Evolutionary conservation across 1,139 yeast species (phyloP), one percentile per base, ranked within the genome.

Genomic region (Dujonia santamariae): DNA sequence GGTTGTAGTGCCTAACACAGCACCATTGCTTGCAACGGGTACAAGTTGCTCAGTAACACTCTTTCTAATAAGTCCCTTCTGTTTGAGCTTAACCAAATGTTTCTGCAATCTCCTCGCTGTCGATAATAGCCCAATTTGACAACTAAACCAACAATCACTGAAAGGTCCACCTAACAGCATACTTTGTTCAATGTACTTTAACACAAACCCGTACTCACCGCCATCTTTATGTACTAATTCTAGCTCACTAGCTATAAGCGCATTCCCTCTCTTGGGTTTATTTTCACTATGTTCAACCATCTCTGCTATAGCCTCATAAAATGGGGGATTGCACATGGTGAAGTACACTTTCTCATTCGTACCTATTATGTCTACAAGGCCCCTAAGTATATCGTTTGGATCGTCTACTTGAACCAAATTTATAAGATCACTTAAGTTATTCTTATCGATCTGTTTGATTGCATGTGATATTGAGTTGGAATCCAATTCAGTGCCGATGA

Each of bases 281-380:
- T 15, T 16, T 4, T 12, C 18, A 16, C 40, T 38, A 7, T 37
- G 40, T 2, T n/a, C 32, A 5, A 14, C 20, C 24, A 46, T 35
- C 8, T 53, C 53, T 4, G 35, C 30, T 4, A 11, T 15, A 24
- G 37, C 32, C 12, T 28, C 24, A 38, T 52, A 53, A 28, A 53
- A 53, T 6, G 58, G 58, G 3, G 58, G 58, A 30, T 53, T 53
- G 39, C 56, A 53, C 14, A 53, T 39, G 1, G 48, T 40, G 30
- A 49, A 51, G 26, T 42, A 37, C 6, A 48, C 36, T 11, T 7
- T 14, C 12, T 24, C 19, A 8, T 13, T 9, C 20, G 7, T 6
- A 7, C 7, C 19, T 6, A 16, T 26, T 12, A 7, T 29, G 34
- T 6, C 29, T n/a, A n/a, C n/a, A n/a, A n/a, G n/a, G 28, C 24